Conservation (phyloP, 169 alveolate genomes). For the Cardiosporidium cionae region DNA sequence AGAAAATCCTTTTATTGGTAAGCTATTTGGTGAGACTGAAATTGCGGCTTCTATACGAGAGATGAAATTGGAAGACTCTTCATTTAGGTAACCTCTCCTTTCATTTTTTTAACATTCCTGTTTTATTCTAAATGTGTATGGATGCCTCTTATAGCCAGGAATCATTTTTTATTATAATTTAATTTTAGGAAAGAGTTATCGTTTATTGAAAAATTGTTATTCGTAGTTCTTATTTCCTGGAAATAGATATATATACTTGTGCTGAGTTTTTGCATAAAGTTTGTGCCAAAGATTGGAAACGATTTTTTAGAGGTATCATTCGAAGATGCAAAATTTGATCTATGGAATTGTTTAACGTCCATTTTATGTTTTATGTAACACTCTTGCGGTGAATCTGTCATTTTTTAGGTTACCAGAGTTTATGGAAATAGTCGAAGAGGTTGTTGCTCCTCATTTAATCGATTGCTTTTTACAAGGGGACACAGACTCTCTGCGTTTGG, state of each 20-base stretch:
- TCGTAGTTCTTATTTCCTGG: too few species aligned
- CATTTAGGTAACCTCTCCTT: slow-evolving; percentile 32
- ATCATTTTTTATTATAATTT: too few species aligned
- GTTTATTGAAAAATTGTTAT: too few species aligned
- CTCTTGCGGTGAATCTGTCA: too few species aligned
- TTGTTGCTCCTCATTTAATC: slow-evolving; percentile 72
- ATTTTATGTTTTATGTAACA: too few species aligned
- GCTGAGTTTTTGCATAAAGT: background rate
- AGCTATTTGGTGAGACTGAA: slow-evolving; percentile 72
- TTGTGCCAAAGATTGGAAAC: background rate
- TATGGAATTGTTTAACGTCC: background rate
- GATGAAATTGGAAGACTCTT: slow-evolving; percentile 72
- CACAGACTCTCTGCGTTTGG: slow-evolving; percentile 28
- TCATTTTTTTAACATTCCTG: background rate
- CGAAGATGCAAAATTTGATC: background rate
- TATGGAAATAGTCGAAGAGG: slow-evolving; percentile 64
- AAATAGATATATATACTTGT: background rate
- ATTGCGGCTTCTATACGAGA: slow-evolving; percentile 71
- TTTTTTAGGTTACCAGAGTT: slow-evolving; percentile 68
- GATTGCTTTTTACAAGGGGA: slow-evolving; percentile 70
- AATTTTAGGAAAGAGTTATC: too few species aligned
- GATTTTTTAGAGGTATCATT: background rate
- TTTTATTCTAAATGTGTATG: background rate
- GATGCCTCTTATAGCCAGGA: too few species aligned
- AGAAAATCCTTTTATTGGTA: slow-evolving; percentile 61